Percentiles rank a stretch among this genome's conserved stretches.
Evolutionary conservation across 2,329 filamentous ascomycete species (phyloP).

Genomic region (Apiospora pterosperma): DNA sequence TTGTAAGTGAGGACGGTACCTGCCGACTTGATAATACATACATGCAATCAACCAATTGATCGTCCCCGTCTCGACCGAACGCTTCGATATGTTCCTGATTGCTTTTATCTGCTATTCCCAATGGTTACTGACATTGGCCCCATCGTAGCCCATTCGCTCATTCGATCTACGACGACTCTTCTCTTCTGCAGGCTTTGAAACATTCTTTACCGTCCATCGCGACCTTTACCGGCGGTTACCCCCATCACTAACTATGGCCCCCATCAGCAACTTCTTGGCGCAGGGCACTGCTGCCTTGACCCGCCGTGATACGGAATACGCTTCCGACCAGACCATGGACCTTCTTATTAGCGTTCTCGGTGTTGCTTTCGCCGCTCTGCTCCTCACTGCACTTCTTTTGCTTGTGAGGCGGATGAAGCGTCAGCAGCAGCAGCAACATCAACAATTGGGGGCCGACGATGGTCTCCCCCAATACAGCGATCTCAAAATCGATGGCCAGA

Average conservation of each 20-base stretch:
- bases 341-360: constrained; percentile 77
- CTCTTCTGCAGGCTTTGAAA: constrained; percentile 22
- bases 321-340: constrained; percentile 63
- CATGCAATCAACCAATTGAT: background rate
- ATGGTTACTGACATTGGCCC: constrained; percentile 1
- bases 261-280: constrained; percentile 34
- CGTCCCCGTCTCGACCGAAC: background rate
- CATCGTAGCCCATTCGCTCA: constrained; percentile 10
- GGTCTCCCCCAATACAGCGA: constrained; percentile 70
- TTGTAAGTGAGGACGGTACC: background rate
- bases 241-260: constrained; percentile 28
- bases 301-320: constrained; percentile 45
- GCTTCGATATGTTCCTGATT: background rate
- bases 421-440: constrained; percentile 37
- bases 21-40: background rate
- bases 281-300: constrained; percentile 41
- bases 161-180: constrained; percentile 12
- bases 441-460: constrained; percentile 31
- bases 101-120: background rate
- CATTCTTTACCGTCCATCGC: background rate
- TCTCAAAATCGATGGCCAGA: constrained; percentile 45
- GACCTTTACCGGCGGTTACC: background rate
- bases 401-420: constrained; percentile 65
- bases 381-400: constrained; percentile 65
- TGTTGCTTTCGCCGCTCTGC: constrained; percentile 69